phyloP scores from a whole-genome alignment of 78 protist species.

The Tieghemostelium lacteum region DNA sequence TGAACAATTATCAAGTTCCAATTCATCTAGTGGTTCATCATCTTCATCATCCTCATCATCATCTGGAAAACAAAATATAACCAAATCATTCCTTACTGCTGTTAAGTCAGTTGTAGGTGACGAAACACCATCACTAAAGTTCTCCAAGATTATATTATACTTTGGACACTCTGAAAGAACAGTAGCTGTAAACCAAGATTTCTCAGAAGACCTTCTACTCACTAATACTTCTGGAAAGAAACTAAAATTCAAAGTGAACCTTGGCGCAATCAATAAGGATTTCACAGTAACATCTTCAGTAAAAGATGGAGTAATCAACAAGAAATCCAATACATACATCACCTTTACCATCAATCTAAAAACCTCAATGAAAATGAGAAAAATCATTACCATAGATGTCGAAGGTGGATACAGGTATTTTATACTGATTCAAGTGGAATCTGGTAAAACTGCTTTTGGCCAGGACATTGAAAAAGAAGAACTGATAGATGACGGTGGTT shows the following conservation, averaged over 20 bases:
- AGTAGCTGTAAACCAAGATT: not conserved
- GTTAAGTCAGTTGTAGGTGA: slow-evolving; percentile 15
- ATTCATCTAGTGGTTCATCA: not conserved
- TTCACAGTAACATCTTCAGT: not conserved
- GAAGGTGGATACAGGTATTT: slow-evolving; percentile 33
- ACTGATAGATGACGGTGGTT: slow-evolving; percentile 2
- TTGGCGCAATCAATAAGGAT: slow-evolving; percentile 27
- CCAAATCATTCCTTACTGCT: slow-evolving; percentile 21
- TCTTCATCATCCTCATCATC: not conserved
- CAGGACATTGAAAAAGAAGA: slow-evolving; percentile 17
- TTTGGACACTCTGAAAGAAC: slow-evolving; percentile 3
- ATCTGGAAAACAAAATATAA: not conserved
- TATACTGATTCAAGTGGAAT: slow-evolving; percentile 21
- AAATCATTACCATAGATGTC: slow-evolving; percentile 22
- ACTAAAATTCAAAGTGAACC: slow-evolving; percentile 8
- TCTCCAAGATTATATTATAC: slow-evolving; percentile 9
- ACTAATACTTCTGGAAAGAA: not conserved
- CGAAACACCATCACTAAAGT: not conserved
- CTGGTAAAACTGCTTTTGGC: slow-evolving; percentile 40
- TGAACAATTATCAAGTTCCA: not conserved
- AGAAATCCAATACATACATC: slow-evolving; percentile 9
- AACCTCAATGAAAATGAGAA: slow-evolving; percentile 15
- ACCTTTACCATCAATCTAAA: slow-evolving; percentile 6
- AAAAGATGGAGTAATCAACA: slow-evolving; percentile 5
- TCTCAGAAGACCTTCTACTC: slow-evolving; percentile 4